These are phyloP conservation scores for Alternaria triticina DNA, from an alignment of 2,329 filamentous ascomycete genomes.

Conservation along the genomic window DNA sequence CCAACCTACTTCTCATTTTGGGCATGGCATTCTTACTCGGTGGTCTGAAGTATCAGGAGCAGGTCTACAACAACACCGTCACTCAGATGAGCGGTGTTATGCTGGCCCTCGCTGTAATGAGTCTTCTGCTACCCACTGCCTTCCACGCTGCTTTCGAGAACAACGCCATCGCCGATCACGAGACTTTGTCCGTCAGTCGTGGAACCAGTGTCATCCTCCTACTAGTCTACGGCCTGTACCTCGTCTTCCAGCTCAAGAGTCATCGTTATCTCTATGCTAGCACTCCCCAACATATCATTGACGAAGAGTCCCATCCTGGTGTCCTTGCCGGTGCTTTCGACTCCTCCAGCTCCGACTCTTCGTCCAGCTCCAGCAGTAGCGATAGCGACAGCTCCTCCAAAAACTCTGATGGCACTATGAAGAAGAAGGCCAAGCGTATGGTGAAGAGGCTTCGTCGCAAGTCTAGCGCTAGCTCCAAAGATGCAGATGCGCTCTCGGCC, in stretches of 20 bases:
- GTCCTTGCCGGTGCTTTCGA: conserved; percentile 83
- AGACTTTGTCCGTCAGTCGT: conserved; percentile 84
- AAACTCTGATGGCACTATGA: conserved; percentile 72
- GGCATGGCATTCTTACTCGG: conserved; percentile 92
- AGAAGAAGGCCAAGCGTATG: conserved; percentile 75
- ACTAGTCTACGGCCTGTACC: conserved; percentile 81
- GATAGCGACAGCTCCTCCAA: conserved; percentile 73
- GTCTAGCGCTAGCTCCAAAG: conserved; percentile 74
- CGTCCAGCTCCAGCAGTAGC: conserved; percentile 47
- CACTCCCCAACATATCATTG: conserved; percentile 89
- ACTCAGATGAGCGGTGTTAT: conserved; percentile 96
- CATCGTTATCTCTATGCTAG: conserved; percentile 91
- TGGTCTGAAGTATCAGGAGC: conserved; percentile 85
- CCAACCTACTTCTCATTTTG: conserved; percentile 85
- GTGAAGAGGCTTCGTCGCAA: conserved; percentile 78
- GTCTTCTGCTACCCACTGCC: conserved; percentile 85
- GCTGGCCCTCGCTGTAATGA: conserved; percentile 88
- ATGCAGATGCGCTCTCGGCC: conserved; percentile 58
- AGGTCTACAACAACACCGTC: conserved; percentile 94
- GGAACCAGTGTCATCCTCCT: conserved; percentile 87
- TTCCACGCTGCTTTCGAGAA: conserved; percentile 87
- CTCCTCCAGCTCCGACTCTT: conserved; percentile 65
- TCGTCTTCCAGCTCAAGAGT: conserved; percentile 90
- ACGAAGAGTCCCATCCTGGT: conserved; percentile 87
- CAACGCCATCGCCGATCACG: conserved; percentile 65